Evolutionary conservation across 139 green algal genomes (phyloP).

Genomic region (Bryopsis sp.): DNA sequence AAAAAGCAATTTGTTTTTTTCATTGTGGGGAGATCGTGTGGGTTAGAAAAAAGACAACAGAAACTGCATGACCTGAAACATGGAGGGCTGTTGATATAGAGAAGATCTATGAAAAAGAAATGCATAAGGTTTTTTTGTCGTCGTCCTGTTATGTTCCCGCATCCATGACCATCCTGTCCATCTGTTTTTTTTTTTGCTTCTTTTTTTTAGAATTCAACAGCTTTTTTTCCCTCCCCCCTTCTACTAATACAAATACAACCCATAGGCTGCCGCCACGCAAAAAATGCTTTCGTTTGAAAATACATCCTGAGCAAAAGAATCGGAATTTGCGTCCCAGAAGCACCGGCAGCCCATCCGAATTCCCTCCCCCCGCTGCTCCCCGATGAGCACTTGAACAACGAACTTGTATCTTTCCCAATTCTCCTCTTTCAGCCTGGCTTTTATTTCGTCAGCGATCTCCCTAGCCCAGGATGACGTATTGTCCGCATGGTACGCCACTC

Average conservation of each 20-base stretch:
- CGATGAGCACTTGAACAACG: conserved; percentile 71
- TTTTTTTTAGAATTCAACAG: no score
- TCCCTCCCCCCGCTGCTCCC: conserved; percentile 64
- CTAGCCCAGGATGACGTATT: conserved; percentile 53
- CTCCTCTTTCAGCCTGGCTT: conserved; percentile 60
- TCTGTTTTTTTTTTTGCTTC: no score
- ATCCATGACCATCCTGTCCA: no score
- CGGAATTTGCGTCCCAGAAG: conserved; percentile 68
- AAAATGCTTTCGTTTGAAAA: conserved; percentile 45
- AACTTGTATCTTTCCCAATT: conserved; percentile 68
- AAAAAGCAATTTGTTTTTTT: no score
- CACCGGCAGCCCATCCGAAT: conserved; percentile 54
- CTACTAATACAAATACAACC: background rate
- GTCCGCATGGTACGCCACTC: conserved; percentile 58
- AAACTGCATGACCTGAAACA: no score
- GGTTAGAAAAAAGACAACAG: no score
- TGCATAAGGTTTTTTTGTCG: no score
- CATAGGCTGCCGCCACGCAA: background rate
- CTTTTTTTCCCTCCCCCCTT: no score
- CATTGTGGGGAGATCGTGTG: no score
- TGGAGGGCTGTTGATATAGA: no score
- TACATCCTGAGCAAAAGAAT: conserved; percentile 51
- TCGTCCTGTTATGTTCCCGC: no score
- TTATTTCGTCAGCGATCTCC: conserved; percentile 77
- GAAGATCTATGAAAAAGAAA: no score